phyloP scores from a whole-genome alignment of 2,329 filamentous ascomycete genomes.

The Monosporascus sp. region DNA sequence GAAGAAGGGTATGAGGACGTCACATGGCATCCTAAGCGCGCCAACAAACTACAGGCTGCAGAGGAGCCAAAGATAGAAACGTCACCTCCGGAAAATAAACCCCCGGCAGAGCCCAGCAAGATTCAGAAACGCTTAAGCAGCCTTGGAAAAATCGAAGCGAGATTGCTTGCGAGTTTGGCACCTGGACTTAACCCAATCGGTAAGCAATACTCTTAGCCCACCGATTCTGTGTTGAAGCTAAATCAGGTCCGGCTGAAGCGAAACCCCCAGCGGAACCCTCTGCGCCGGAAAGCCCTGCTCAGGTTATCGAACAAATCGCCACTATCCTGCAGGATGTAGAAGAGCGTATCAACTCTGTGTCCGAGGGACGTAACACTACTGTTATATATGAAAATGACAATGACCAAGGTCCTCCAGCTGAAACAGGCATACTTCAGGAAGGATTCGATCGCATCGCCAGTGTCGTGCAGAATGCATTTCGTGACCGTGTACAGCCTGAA shows the following conservation, averaged over 20 bases:
- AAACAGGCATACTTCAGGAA: neutral
- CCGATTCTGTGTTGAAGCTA: neutral
- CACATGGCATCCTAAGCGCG: neutral
- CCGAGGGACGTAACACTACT: neutral
- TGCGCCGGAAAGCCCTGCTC: neutral
- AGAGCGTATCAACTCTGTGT: neutral
- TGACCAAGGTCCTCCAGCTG: neutral
- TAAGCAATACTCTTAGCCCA: neutral
- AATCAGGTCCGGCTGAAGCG: neutral
- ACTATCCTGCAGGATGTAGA: neutral
- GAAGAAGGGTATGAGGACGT: slow-evolving; percentile 11
- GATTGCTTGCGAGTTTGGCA: no score
- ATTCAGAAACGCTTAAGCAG: neutral
- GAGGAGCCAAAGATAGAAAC: neutral
- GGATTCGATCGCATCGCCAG: neutral
- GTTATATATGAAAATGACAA: neutral
- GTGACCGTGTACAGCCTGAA: neutral
- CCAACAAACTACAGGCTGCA: neutral
- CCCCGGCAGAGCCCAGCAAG: neutral
- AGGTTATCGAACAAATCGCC: neutral
- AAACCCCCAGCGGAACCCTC: neutral
- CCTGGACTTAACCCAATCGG: neutral
- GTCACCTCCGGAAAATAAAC: neutral
- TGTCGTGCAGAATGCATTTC: neutral
- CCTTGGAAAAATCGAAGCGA: neutral